Conservation (phyloP, 305 asterid genomes). For the Solanum hybrid region DNA sequence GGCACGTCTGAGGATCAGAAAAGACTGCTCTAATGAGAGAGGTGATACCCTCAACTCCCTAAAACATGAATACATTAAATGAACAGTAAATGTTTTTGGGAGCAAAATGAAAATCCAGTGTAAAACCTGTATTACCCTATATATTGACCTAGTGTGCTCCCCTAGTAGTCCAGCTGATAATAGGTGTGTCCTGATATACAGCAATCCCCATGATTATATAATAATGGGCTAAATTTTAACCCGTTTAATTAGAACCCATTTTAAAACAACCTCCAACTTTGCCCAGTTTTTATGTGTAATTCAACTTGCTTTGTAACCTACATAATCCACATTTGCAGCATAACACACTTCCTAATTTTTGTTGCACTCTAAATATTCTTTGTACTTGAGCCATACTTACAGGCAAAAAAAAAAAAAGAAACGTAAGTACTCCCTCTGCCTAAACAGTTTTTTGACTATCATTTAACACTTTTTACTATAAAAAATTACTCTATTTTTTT, state of each 20-base stretch:
- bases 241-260: neutral
- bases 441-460: neutral
- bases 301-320: neutral
- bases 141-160: neutral
- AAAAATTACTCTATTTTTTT: neutral
- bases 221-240: neutral
- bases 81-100: neutral
- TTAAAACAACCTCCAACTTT: neutral
- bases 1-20: neutral
- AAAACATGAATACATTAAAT: neutral
- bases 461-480: neutral
- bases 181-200: neutral
- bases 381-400: neutral
- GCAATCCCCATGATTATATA: neutral
- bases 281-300: neutral
- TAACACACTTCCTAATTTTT: slow-evolving; percentile 36
- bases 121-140: neutral
- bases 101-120: neutral
- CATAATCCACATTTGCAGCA: slow-evolving; percentile 46
- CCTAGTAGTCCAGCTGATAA: neutral
- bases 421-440: neutral
- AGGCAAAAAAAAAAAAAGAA: neutral
- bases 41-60: neutral
- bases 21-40: neutral
- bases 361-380: slow-evolving; percentile 38